Conservation (phyloP, 2,329 filamentous ascomycete species). For the Fusarium drepaniforme region DNA sequence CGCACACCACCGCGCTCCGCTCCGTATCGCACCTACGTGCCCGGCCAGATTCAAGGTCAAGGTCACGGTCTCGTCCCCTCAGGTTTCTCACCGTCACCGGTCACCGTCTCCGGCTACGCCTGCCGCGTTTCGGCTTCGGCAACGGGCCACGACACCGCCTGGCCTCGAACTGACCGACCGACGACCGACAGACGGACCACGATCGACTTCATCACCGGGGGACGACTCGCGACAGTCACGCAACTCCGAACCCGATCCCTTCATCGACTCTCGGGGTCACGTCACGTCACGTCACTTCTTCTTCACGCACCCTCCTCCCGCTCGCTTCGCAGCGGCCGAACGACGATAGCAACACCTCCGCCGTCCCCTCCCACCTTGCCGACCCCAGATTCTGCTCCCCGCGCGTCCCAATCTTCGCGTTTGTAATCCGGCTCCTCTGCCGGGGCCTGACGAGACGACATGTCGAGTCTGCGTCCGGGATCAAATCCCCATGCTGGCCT, state of each 20-base stretch:
- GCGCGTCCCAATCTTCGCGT: conserved; percentile 24
- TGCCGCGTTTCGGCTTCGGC: conserved; percentile 33
- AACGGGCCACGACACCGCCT: conserved; percentile 32
- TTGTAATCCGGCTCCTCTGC: conserved; percentile 36
- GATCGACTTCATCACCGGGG: conserved; percentile 21
- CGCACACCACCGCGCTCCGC: conserved; percentile 38
- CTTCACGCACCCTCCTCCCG: conserved; percentile 14
- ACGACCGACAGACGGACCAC: conserved; percentile 7
- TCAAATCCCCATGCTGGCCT: conserved; percentile 66
- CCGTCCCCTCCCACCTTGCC: conserved; percentile 14
- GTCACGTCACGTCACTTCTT: conserved; percentile 35
- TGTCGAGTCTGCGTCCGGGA: conserved; percentile 64
- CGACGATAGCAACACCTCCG: conserved; percentile 26
- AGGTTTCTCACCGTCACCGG: conserved; percentile 34
- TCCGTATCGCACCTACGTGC: conserved; percentile 39
- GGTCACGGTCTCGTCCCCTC: conserved; percentile 25
- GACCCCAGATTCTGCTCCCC: conserved; percentile 16
- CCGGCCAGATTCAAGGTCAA: conserved; percentile 37
- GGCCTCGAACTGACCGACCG: conserved; percentile 18
- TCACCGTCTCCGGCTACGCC: conserved; percentile 26
- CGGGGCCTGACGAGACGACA: conserved; percentile 47
- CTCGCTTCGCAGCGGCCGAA: conserved; percentile 25
- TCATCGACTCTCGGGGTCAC: conserved; percentile 14
- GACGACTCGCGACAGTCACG: conserved; percentile 25
- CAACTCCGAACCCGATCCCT: conserved; percentile 12